Conservation (phyloP, 306 rosid genomes). For the Trifolium dubium region DNA sequence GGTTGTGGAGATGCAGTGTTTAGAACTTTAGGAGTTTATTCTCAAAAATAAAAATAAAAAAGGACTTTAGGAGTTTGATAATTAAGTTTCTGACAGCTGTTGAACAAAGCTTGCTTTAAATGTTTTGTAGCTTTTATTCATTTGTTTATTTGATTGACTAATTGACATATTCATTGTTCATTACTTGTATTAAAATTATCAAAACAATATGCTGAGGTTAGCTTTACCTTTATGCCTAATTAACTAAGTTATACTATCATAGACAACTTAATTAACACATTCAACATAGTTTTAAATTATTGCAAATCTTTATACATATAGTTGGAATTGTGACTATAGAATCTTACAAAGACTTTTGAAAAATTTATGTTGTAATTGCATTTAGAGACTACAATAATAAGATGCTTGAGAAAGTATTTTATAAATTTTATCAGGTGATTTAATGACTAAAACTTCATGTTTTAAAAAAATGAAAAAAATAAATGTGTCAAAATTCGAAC, state of each 20-base stretch:
- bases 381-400: no score
- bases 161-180: constrained; percentile 42
- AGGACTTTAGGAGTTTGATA: constrained; percentile 47
- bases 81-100: constrained; percentile 48
- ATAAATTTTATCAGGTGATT: no score
- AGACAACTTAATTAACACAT: not conserved
- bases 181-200: constrained; percentile 19
- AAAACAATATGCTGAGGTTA: constrained; percentile 17
- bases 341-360: no score
- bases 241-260: not conserved
- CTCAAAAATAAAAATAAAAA: no score
- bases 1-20: constrained; percentile 43
- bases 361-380: no score
- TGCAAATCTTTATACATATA: not conserved
- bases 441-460: no score
- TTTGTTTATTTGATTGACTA: constrained; percentile 49
- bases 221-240: constrained; percentile 31
- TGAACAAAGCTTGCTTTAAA: constrained; percentile 51
- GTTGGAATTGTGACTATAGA: no score
- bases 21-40: constrained; percentile 44
- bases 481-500: no score
- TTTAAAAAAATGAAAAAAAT: no score
- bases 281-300: not conserved
- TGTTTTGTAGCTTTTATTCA: constrained; percentile 49
- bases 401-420: no score